Percentiles rank a stretch among this genome's conserved stretches.
Conservation (phyloP, 2,329 filamentous ascomycete genomes). For the Colletotrichum costaricense region DNA sequence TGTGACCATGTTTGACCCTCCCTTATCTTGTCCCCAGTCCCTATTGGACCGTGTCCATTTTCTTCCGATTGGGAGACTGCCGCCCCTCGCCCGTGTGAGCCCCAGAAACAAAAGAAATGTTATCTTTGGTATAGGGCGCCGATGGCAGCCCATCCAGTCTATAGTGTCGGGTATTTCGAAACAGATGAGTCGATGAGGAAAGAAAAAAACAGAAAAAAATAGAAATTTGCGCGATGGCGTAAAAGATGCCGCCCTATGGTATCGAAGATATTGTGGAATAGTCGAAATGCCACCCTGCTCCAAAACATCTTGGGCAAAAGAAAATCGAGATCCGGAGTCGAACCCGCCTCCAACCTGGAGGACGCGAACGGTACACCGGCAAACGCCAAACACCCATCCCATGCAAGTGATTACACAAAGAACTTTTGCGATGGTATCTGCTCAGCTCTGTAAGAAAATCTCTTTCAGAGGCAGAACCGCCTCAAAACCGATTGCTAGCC, state of each 20-base stretch:
- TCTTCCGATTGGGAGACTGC: slow-evolving; percentile 32
- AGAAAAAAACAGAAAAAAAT: slow-evolving; percentile 22
- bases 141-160: slow-evolving; percentile 32
- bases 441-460: slow-evolving; percentile 7
- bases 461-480: not conserved
- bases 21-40: slow-evolving; percentile 25
- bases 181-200: slow-evolving; percentile 28
- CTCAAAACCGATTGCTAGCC: slow-evolving; percentile 72
- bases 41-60: slow-evolving; percentile 18
- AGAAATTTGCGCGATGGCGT: slow-evolving; percentile 32
- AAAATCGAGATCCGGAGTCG: slow-evolving; percentile 34
- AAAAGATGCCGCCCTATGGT: slow-evolving; percentile 31
- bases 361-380: slow-evolving; percentile 20
- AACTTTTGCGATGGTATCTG: slow-evolving; percentile 27
- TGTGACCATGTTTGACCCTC: slow-evolving; percentile 6
- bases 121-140: slow-evolving; percentile 27
- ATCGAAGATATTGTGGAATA: slow-evolving; percentile 37
- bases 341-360: slow-evolving; percentile 16
- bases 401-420: slow-evolving; percentile 35
- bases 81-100: slow-evolving; percentile 32
- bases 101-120: slow-evolving; percentile 34
- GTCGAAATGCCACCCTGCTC: slow-evolving; percentile 29
- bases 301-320: slow-evolving; percentile 34
- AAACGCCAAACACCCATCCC: slow-evolving; percentile 35
- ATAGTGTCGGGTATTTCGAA: slow-evolving; percentile 37